phyloP scores from a whole-genome alignment of 2,329 filamentous ascomycete species.

The Diaporthe helianthi region DNA sequence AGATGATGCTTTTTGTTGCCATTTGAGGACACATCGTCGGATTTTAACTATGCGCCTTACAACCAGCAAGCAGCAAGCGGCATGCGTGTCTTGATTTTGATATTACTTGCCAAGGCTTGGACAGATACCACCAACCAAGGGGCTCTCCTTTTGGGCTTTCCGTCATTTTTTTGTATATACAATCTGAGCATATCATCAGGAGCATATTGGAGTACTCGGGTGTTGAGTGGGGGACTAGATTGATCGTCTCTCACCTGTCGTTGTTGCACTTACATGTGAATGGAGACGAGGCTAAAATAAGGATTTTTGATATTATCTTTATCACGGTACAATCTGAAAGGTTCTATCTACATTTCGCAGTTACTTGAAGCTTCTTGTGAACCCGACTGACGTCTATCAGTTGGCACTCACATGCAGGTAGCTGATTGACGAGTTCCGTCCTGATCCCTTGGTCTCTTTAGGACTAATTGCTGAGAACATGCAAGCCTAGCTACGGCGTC shows the following conservation, averaged over 20 bases:
- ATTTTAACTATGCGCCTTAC: constrained; percentile 4
- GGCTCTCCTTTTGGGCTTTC: not conserved
- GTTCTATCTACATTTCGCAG: no score
- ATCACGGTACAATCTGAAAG: not conserved
- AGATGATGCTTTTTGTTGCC: not conserved
- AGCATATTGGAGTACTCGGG: constrained; percentile 12
- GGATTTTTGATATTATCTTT: not conserved
- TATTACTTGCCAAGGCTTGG: not conserved
- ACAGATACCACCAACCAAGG: constrained; percentile 16
- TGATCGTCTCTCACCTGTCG: not conserved
- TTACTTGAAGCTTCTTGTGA: not conserved
- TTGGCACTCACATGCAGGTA: no score
- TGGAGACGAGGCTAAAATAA: not conserved
- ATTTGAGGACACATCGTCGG: not conserved
- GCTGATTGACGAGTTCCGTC: not conserved
- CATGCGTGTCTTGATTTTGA: constrained; percentile 4
- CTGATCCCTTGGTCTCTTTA: not conserved
- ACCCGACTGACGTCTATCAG: not conserved
- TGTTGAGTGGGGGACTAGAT: not conserved
- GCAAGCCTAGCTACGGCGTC: not conserved
- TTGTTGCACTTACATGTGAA: not conserved
- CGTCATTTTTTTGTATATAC: not conserved
- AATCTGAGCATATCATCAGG: constrained; percentile 11
- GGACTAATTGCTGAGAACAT: not conserved
- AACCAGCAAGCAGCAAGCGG: constrained; percentile 7